phyloP scores from a whole-genome alignment of 2,329 filamentous ascomycete genomes.

The Hypoxylon sp. region DNA sequence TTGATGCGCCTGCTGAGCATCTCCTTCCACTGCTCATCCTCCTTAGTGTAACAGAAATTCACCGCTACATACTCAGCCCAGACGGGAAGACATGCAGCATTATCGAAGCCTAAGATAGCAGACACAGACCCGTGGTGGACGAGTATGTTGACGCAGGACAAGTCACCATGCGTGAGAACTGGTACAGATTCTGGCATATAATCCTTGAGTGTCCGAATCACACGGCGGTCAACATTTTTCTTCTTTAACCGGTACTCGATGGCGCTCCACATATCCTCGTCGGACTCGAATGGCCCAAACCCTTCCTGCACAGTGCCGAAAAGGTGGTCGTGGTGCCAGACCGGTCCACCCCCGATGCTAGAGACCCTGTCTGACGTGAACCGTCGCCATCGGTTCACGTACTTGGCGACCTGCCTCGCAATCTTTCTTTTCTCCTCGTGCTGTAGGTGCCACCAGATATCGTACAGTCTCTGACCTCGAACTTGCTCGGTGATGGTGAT shows the following conservation, averaged over 20 bases:
- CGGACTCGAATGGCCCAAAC: slow-evolving; percentile 47
- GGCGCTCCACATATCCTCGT: slow-evolving; percentile 44
- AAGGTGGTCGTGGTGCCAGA: slow-evolving; percentile 44
- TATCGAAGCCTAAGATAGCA: slow-evolving; percentile 48
- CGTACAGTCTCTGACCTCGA: slow-evolving; percentile 47
- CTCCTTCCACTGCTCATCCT: slow-evolving; percentile 52
- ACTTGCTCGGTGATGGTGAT: slow-evolving; percentile 49
- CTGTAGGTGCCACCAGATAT: slow-evolving; percentile 49
- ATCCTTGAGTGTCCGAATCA: slow-evolving; percentile 37
- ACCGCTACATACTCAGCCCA: slow-evolving; percentile 50
- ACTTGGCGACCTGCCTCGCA: slow-evolving; percentile 45
- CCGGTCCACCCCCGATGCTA: slow-evolving; percentile 40
- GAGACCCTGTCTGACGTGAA: slow-evolving; percentile 40
- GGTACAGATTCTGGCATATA: slow-evolving; percentile 49
- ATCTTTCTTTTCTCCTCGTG: slow-evolving; percentile 35
- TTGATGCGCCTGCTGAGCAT: slow-evolving; percentile 45
- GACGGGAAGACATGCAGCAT: slow-evolving; percentile 47
- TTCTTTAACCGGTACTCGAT: slow-evolving; percentile 35
- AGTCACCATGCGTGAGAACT: slow-evolving; percentile 52
- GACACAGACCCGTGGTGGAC: slow-evolving; percentile 40
- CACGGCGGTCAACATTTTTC: slow-evolving; percentile 28
- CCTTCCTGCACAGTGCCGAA: slow-evolving; percentile 37
- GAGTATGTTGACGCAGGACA: slow-evolving; percentile 49
- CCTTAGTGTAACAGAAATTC: slow-evolving; percentile 49
- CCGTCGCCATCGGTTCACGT: slow-evolving; percentile 47